Percentiles rank a stretch among this genome's conserved stretches.
phyloP scores from a whole-genome alignment of 805 yeast species.

The Cyberlindnera nakhonratchasimensis region DNA sequence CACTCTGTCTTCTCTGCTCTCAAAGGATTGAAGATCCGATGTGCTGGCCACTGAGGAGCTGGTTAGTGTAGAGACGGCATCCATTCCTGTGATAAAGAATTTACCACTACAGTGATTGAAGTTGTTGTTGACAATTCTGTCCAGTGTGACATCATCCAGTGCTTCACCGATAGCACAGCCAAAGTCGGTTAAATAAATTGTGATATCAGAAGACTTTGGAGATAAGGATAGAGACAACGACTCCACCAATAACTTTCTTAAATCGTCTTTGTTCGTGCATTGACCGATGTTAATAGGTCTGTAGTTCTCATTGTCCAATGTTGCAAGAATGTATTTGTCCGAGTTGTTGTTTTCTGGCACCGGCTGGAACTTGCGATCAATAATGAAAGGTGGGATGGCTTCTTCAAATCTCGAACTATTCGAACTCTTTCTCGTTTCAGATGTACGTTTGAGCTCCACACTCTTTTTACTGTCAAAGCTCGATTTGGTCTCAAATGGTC shows the following conservation, averaged over 20 bases:
- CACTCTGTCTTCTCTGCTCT: constrained; percentile 38
- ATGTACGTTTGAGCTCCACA: constrained; percentile 6
- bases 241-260: constrained; percentile 39
- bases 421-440: constrained; percentile 5
- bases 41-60: constrained; percentile 42
- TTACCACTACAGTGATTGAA: constrained; percentile 35
- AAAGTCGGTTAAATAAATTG: constrained; percentile 66
- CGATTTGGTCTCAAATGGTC: constrained; percentile 5
- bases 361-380: constrained; percentile 40
- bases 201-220: constrained; percentile 26
- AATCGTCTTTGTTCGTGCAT: constrained; percentile 30
- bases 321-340: constrained; percentile 47
- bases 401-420: constrained; percentile 9
- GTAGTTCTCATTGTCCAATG: constrained; percentile 60
- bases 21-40: constrained; percentile 52
- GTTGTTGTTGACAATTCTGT: constrained; percentile 32
- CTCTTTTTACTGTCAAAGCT: constrained; percentile 10
- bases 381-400: constrained; percentile 17
- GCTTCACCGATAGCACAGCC: constrained; percentile 56
- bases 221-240: constrained; percentile 36
- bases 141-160: constrained; percentile 47
- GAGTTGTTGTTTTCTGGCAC: constrained; percentile 30
- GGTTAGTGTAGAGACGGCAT: constrained; percentile 35
- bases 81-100: constrained; percentile 31
- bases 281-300: constrained; percentile 43